Base-by-base conservation (phyloP, 345 rosid species). In the Brassica incana region DNA sequence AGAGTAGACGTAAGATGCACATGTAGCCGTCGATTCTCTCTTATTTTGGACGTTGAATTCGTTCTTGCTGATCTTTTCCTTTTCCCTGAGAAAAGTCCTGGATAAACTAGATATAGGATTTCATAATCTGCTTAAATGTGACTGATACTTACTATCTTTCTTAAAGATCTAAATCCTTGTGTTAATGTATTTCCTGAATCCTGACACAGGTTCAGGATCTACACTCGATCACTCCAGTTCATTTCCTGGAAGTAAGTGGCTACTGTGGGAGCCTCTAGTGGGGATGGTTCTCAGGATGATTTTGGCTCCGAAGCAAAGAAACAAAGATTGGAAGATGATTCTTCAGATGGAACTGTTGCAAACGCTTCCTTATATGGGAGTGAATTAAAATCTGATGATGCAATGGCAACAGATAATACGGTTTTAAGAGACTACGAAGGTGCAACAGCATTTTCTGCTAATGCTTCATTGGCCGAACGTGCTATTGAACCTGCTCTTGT, bases 401-500 rank as follows among this genome's bases (percentile, higher is more conserved):
- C 84, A 72, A 75, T 67, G 75, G 79, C 80, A 67, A 77, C 61
- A 36, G 92, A 86, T 83, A 79, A 71, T 89, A 68, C 83, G 20
- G 74, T 65, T 79, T 77, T 69, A 74, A 85, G 87, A 69, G 88
- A 86, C 67, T 71, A 77, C 78, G 85, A 85, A 66, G 86, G 83
- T 73, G 73, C 88, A 78, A 78, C 81, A 33, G 87, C 86, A 38
- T 80, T 81, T 30, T 36, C 86, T 35, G 83, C 88, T 67, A 90
- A 86, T 88, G 90, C 94, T 80, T 89, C 96, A 72, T 80, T 78
- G 78, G 94, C 99, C 32, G 98, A 95, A 82, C 84, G 84, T 75
- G 91, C 87, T 65, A 87, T 95, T 73, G 98, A 93, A 85, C 98
- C 99, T 12, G 87, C 97, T 69, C 97, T 95, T 84, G 98, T 95